These are phyloP conservation scores for Scedosporium apiospermum DNA, from an alignment of 2,329 filamentous ascomycete genomes.

Conservation along the genomic window DNA sequence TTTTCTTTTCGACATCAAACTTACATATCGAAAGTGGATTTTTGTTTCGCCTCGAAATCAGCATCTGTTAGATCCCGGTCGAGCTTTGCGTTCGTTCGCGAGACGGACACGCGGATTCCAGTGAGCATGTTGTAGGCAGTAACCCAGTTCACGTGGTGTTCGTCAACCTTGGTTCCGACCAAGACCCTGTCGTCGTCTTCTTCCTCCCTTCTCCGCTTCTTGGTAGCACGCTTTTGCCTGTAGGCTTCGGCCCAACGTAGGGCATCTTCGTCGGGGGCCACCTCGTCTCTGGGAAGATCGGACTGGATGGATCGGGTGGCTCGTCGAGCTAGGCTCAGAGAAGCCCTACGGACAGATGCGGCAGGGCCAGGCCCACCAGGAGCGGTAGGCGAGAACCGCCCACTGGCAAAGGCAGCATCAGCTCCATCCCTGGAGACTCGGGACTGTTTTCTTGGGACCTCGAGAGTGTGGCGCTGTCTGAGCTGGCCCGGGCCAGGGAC, in stretches of 20 bases:
- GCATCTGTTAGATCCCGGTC: constrained; percentile 81
- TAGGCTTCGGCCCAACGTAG: constrained; percentile 88
- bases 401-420: constrained; percentile 59
- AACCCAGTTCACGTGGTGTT: constrained; percentile 94
- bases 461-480: constrained; percentile 78
- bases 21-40: constrained; percentile 97
- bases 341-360: constrained; percentile 52
- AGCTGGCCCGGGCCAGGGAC: constrained; percentile 38
- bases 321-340: constrained; percentile 71
- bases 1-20: constrained; percentile 23
- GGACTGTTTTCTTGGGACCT: constrained; percentile 65
- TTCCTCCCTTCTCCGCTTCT: constrained; percentile 70
- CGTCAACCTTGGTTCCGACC: constrained; percentile 94
- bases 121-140: constrained; percentile 99
- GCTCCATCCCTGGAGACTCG: constrained; percentile 67
- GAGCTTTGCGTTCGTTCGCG: constrained; percentile 91
- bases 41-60: constrained; percentile 90
- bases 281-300: constrained; percentile 73
- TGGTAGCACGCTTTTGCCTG: constrained; percentile 82
- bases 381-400: constrained; percentile 67
- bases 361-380: constrained; percentile 37
- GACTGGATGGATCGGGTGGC: constrained; percentile 80
- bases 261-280: constrained; percentile 81
- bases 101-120: constrained; percentile 93
- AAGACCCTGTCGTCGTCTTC: constrained; percentile 91